phyloP scores from a whole-genome alignment of 108 stramenopile genomes.

The Thalassiosira profunda region DNA sequence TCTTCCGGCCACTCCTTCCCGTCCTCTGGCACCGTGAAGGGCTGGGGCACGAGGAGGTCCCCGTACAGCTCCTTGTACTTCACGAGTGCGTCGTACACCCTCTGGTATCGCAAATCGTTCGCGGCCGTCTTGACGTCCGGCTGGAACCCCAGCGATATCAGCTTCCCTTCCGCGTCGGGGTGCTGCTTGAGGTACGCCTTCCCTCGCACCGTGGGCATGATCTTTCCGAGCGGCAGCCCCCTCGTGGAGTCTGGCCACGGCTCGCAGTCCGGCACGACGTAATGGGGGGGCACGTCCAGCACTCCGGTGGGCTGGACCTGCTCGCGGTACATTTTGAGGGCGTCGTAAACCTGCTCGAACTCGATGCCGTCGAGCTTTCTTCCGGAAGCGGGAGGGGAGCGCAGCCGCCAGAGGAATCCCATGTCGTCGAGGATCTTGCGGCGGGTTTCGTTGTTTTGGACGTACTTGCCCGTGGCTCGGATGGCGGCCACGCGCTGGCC shows the following conservation, averaged over 20 bases:
- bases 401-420: conserved; percentile 90
- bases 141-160: conserved; percentile 57
- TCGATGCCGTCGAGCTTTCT: conserved; percentile 56
- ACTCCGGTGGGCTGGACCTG: conserved; percentile 54
- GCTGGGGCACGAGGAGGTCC: conserved; percentile 88
- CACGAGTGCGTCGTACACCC: conserved; percentile 80
- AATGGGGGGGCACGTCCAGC: conserved; percentile 66
- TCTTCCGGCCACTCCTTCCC: conserved; percentile 76
- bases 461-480: conserved; percentile 83
- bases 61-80: conserved; percentile 87
- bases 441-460: conserved; percentile 64
- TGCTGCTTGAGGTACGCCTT: conserved; percentile 67
- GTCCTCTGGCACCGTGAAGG: conserved; percentile 82
- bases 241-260: conserved; percentile 81
- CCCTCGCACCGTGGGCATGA: conserved; percentile 58
- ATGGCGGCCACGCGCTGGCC: conserved; percentile 81
- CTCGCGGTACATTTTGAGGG: conserved; percentile 70
- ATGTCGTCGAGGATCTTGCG: conserved; percentile 74
- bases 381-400: conserved; percentile 51
- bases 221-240: conserved; percentile 79
- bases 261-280: conserved; percentile 74
- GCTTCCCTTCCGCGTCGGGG: conserved; percentile 63
- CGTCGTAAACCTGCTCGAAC: conserved; percentile 82
- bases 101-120: conserved; percentile 76
- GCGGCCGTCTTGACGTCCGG: conserved; percentile 60